phyloP scores from a whole-genome alignment of 495 filamentous ascomycete species.

The Thermochaetoides thermophila region DNA sequence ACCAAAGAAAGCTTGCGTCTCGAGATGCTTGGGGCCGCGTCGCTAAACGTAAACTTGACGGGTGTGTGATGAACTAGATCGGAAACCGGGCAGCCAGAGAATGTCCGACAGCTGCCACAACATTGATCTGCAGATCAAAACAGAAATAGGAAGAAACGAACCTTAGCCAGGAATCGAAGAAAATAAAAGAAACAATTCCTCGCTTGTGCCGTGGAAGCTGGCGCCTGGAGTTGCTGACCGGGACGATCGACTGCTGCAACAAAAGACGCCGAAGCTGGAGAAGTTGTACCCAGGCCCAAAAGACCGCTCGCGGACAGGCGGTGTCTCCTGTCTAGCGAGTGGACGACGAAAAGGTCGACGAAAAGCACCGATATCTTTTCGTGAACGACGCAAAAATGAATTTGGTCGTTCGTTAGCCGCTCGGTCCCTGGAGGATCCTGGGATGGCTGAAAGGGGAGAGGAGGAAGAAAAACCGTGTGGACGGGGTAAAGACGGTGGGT shows the following conservation, averaged over 20 bases:
- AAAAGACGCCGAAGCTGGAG: conserved; percentile 10
- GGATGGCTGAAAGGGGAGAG: conserved; percentile 9
- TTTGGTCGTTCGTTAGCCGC: conserved; percentile 24
- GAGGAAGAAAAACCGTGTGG: conserved; percentile 11
- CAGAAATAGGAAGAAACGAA: conserved; percentile 9
- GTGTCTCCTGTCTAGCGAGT: conserved; percentile 5
- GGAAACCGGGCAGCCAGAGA: too few relatives aligned
- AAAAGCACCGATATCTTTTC: conserved; percentile 16
- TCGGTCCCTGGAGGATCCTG: conserved; percentile 15
- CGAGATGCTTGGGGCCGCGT: too few relatives aligned
- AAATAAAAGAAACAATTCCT: conserved; percentile 7
- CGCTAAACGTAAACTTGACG: too few relatives aligned
- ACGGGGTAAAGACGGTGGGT: conserved; percentile 9
- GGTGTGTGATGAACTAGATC: too few relatives aligned
- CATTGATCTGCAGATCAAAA: too few relatives aligned
- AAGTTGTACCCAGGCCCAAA: conserved; percentile 10
- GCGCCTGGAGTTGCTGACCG: conserved; percentile 7
- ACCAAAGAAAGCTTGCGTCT: too few relatives aligned
- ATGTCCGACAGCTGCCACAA: too few relatives aligned
- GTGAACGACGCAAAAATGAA: conserved; percentile 28
- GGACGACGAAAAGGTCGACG: conserved; percentile 12
- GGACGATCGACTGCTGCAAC: too few relatives aligned
- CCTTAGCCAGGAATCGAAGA: conserved; percentile 11
- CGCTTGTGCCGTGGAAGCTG: conserved; percentile 7
- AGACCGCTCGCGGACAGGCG: conserved; percentile 9